phyloP scores from a whole-genome alignment of 768 basidiomycete genomes.

The Guyanaporus albipodus region DNA sequence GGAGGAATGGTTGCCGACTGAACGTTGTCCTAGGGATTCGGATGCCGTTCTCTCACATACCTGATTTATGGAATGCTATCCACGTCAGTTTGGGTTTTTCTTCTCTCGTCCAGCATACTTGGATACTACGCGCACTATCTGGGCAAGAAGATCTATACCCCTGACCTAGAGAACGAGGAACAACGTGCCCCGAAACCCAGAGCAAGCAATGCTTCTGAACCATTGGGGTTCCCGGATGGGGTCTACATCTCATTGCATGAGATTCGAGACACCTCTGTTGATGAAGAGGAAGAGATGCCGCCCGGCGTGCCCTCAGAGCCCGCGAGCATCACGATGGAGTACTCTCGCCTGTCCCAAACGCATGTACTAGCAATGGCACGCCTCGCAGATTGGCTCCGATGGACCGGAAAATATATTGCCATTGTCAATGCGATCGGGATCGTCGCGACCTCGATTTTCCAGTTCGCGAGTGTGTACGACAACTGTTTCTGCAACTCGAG shows the following conservation, averaged over 20 bases:
- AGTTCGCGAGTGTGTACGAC: slow-evolving; percentile 26
- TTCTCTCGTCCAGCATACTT: slow-evolving; percentile 28
- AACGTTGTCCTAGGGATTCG: slow-evolving; percentile 21
- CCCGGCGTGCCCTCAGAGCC: neutral
- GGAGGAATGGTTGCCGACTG: neutral
- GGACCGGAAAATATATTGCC: slow-evolving; percentile 28
- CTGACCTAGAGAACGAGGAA: neutral
- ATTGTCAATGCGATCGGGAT: slow-evolving; percentile 25
- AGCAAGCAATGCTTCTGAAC: neutral
- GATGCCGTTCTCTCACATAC: slow-evolving; percentile 34
- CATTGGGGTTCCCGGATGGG: neutral
- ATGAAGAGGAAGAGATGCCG: neutral
- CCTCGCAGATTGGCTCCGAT: slow-evolving; percentile 20
- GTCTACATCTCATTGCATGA: neutral
- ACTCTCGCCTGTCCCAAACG: neutral
- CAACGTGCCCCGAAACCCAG: neutral
- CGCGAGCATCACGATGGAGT: neutral
- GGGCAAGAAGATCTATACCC: neutral
- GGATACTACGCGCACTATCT: slow-evolving; percentile 20
- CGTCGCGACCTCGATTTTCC: slow-evolving; percentile 27
- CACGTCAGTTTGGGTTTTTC: slow-evolving; percentile 29
- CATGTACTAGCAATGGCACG: neutral
- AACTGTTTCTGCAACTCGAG: slow-evolving; percentile 32
- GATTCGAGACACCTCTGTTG: neutral
- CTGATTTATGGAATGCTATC: slow-evolving; percentile 28